Base-by-base conservation (phyloP, 2,329 filamentous ascomycete genomes). In the Hypoxylon sp. region DNA sequence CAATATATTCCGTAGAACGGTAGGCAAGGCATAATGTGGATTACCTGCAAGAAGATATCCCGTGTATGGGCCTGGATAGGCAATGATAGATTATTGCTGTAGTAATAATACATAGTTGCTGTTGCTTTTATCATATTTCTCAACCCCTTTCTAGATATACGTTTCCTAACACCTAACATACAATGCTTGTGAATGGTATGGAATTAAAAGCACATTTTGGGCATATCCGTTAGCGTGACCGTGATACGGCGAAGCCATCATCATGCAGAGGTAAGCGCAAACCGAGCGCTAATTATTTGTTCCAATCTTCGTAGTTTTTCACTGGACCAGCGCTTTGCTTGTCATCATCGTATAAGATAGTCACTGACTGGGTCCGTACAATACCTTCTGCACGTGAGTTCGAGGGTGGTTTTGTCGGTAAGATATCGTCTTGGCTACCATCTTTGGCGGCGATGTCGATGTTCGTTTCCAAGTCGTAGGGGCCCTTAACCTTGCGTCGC, bases 381-480 rank as follows among this genome's bases (percentile, higher is more conserved):
- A 62, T 62, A 1, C 59, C 59, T 3, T 62, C 51, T 2, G n/a
- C 45, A 5, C n/a, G 53, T 23, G 46, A 11, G 4, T 6, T 13
- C 14, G 28, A 13, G 2, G 11, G 23, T 0, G 14, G 7, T 14
- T 19, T n/a, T 2, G 36, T 32, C 23, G 45, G 51, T 11, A 62
- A 7, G 32, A 62, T 62, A 13, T 62, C 32, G 2, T 62, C 59
- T 43, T 56, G 59, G 19, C 59, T 62, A 2, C 51, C 19, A 9
- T 56, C 32, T 7, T 62, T 56, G 11, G 17, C 43, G 21, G 6
- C 43, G 10, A 32, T 2, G 3, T 63, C 52, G 36, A 57, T 57
- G 28, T 57, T 36, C n/a, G 60, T 63, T 25, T 63, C 60, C 19
- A 63, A 21, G 36, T 63, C 60, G 36, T 63, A 63, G 2, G 52